Conservation (phyloP, 305 asterid genomes). For the Solanum hybrid region DNA sequence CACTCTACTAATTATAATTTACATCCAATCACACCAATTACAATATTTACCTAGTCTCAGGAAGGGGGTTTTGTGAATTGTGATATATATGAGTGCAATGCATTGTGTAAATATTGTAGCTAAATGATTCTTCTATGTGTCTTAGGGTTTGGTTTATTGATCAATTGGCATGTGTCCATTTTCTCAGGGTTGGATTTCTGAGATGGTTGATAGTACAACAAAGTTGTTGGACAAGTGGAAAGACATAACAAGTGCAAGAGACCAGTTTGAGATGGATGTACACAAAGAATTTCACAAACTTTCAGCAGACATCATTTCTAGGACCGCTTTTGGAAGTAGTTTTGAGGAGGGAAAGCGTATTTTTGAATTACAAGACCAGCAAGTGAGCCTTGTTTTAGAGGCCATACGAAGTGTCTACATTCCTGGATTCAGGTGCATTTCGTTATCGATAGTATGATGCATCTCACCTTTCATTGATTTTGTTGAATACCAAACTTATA, state of each 20-base stretch:
- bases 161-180: background rate
- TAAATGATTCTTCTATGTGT: background rate
- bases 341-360: slow-evolving; percentile 39
- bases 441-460: background rate
- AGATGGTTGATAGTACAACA: slow-evolving; percentile 26
- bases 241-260: slow-evolving; percentile 16
- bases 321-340: slow-evolving; percentile 46
- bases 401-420: slow-evolving; percentile 34
- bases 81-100: background rate
- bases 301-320: slow-evolving; percentile 38
- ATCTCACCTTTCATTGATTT: background rate
- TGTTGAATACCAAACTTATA: background rate
- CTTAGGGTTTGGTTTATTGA: background rate
- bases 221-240: slow-evolving; percentile 29
- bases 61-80: background rate
- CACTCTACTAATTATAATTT: background rate
- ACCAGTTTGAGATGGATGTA: slow-evolving; percentile 32
- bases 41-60: background rate
- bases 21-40: background rate
- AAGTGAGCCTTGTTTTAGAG: slow-evolving; percentile 28
- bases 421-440: slow-evolving; percentile 36
- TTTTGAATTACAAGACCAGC: slow-evolving; percentile 42
- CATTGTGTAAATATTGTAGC: background rate
- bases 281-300: slow-evolving; percentile 28
- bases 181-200: slow-evolving; percentile 39